phyloP scores from a whole-genome alignment of 1,284 basidiomycete genomes.

The Cystobasidium slooffiae region DNA sequence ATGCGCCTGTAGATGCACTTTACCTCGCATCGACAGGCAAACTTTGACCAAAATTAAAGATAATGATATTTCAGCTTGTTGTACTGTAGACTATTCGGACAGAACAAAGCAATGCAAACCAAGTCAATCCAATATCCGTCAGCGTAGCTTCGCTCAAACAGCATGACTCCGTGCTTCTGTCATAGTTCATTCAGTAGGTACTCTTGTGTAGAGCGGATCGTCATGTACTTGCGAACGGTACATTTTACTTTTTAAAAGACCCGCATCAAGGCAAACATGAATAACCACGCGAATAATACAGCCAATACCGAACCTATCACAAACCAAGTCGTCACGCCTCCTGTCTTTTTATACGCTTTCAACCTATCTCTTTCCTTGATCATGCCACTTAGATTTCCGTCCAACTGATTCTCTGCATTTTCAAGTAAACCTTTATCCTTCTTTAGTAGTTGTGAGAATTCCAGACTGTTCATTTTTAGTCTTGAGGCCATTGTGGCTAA shows the following conservation, averaged over 20 bases:
- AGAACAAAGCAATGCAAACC: too few species aligned
- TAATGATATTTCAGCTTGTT: too few species aligned
- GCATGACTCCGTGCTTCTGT: not conserved
- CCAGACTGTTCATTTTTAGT: slow-evolving; percentile 71
- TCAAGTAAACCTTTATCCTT: slow-evolving; percentile 69
- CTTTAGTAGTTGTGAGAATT: slow-evolving; percentile 69
- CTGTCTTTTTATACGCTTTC: slow-evolving; percentile 69
- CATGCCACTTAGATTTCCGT: slow-evolving; percentile 72
- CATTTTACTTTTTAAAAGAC: slow-evolving; percentile 53
- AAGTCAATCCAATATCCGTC: too few species aligned
- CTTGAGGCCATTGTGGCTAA: slow-evolving; percentile 76
- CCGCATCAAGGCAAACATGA: slow-evolving; percentile 74
- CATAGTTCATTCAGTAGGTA: not conserved
- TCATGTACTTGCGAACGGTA: too few species aligned
- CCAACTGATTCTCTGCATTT: slow-evolving; percentile 68
- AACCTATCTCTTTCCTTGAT: slow-evolving; percentile 67
- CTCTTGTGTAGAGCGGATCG: too few species aligned
- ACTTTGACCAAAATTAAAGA: too few species aligned
- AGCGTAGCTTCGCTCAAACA: too few species aligned
- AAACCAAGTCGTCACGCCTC: slow-evolving; percentile 72
- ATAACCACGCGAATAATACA: slow-evolving; percentile 67
- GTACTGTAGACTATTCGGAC: too few species aligned
- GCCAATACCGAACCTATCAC: slow-evolving; percentile 66
- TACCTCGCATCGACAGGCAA: too few species aligned
- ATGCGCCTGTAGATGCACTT: too few species aligned